These are phyloP conservation scores for Gossypium aridum DNA, from an alignment of 441 rosid species.

Conservation along the genomic window DNA sequence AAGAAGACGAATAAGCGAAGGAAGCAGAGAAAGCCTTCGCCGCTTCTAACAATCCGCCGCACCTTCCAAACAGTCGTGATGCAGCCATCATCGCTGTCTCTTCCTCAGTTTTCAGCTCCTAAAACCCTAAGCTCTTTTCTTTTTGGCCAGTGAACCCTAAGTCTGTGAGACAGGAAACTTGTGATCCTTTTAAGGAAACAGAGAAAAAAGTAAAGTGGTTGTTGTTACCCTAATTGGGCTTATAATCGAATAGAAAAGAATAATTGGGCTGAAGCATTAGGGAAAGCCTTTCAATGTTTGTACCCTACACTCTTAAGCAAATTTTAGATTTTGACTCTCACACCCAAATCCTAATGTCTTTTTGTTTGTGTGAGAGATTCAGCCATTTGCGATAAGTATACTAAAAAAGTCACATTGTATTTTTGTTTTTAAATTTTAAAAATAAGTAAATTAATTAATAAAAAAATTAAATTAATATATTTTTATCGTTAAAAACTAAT, in stretches of 20 bases:
- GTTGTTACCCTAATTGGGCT: not conserved
- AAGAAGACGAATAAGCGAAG: not conserved
- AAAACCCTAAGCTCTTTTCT: not conserved
- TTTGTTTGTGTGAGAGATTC: too few relatives aligned
- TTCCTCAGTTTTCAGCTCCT: not conserved
- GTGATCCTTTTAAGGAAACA: too few relatives aligned
- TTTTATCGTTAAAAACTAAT: too few relatives aligned
- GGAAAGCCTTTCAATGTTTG: not conserved
- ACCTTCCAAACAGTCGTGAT: slow-evolving; percentile 27
- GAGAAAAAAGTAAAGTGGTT: too few relatives aligned
- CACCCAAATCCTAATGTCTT: too few relatives aligned
- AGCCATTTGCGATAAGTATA: too few relatives aligned
- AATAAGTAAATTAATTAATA: too few relatives aligned
- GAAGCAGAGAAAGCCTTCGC: slow-evolving; percentile 17
- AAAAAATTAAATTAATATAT: too few relatives aligned
- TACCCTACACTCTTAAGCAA: not conserved
- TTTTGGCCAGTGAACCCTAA: not conserved
- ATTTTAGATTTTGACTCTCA: too few relatives aligned
- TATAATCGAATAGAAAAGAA: too few relatives aligned
- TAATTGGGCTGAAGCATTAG: not conserved
- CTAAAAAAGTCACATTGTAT: too few relatives aligned
- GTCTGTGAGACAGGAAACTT: not conserved
- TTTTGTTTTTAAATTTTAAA: too few relatives aligned
- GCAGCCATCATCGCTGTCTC: slow-evolving; percentile 17
- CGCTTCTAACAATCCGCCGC: slow-evolving; percentile 20